Evolutionary conservation across 352 stramenopile genomes (phyloP).

Genomic region (Halophytophthora polymorphica): DNA sequence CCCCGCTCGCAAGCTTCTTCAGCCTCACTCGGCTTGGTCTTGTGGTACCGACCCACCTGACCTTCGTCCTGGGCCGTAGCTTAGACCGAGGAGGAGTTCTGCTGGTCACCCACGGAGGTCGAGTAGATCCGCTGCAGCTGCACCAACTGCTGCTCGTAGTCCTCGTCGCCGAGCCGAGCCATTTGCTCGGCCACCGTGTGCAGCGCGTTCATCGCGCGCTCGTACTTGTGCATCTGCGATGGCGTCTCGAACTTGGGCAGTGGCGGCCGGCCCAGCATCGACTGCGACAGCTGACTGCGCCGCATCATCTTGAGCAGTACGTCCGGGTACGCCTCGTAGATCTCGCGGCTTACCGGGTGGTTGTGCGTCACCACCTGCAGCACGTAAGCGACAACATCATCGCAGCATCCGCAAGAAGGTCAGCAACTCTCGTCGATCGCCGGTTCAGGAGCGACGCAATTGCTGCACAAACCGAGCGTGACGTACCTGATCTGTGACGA

Average conservation of each 20-base stretch:
- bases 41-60: too few species aligned
- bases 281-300: conserved; percentile 63
- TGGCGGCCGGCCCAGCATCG: conserved; percentile 60
- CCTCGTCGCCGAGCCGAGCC: conserved; percentile 63
- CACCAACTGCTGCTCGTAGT: conserved; percentile 72
- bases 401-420: not conserved
- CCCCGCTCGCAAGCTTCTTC: too few species aligned
- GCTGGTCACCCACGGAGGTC: conserved; percentile 40
- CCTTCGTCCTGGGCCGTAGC: conserved; percentile 4
- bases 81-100: conserved; percentile 57
- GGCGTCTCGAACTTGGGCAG: conserved; percentile 74
- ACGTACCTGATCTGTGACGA: conserved; percentile 79
- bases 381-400: not conserved
- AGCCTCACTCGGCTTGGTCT: too few species aligned
- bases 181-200: conserved; percentile 73
- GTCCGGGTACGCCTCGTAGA: conserved; percentile 84
- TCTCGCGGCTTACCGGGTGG: conserved; percentile 79
- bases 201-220: conserved; percentile 60
- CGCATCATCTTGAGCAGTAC: conserved; percentile 84
- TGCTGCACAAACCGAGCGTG: conserved; percentile 1
- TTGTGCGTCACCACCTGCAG: conserved; percentile 81
- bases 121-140: conserved; percentile 78
- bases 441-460: not conserved
- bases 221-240: conserved; percentile 76
- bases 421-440: not conserved